Conservation (phyloP, 2,329 filamentous ascomycete genomes). For the Aspergillus melleus region DNA sequence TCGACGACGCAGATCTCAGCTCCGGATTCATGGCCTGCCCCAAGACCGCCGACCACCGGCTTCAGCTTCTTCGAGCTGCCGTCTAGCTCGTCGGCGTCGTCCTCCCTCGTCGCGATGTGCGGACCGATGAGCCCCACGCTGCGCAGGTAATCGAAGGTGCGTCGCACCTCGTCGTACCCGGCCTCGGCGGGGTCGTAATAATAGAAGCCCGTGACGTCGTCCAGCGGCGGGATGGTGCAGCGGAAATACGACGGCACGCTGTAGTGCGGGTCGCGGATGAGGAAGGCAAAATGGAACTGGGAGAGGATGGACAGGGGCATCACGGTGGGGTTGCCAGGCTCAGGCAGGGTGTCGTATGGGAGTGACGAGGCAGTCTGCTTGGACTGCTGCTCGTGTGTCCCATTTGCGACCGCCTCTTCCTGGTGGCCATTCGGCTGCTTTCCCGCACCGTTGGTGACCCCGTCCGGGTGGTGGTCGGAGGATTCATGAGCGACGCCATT, state of each 20-base stretch:
- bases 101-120: conserved; percentile 52
- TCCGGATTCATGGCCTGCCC: conserved; percentile 20
- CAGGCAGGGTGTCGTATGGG: conserved; percentile 58
- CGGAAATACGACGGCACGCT: conserved; percentile 93
- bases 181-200: conserved; percentile 86
- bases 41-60: conserved; percentile 25
- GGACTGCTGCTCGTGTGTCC: background rate
- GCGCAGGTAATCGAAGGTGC: conserved; percentile 81
- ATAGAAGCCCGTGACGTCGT: conserved; percentile 78
- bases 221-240: conserved; percentile 86
- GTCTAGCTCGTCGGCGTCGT: conserved; percentile 32
- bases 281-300: conserved; percentile 89
- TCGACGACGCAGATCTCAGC: conserved; percentile 82
- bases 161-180: conserved; percentile 84
- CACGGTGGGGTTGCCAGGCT: conserved; percentile 79
- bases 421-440: conserved; percentile 16
- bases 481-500: conserved; percentile 11
- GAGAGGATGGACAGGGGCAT: conserved; percentile 72
- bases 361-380: conserved; percentile 42
- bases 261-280: conserved; percentile 92
- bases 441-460: conserved; percentile 17
- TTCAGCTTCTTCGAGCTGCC: conserved; percentile 21
- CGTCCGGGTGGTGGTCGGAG: conserved; percentile 21
- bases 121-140: conserved; percentile 69
- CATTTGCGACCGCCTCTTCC: conserved; percentile 25